These are phyloP conservation scores for Candida cerambycidarum DNA, from an alignment of 805 yeast genomes.

Conservation along the genomic window DNA sequence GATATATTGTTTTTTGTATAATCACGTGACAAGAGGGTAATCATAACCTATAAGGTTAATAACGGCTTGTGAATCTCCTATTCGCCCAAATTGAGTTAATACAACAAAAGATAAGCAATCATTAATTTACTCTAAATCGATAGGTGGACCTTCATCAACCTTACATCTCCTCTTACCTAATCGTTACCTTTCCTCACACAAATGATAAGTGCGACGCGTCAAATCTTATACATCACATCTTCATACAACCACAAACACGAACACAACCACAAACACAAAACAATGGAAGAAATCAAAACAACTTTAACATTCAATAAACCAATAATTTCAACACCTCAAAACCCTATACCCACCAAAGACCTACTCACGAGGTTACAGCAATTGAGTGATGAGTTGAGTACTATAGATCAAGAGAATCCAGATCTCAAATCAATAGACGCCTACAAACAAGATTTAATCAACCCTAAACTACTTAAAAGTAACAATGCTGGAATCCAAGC, in stretches of 20 bases:
- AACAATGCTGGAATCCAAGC: constrained; percentile 70
- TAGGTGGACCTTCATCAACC: too few species aligned
- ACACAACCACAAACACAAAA: too few species aligned
- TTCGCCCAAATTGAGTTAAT: too few species aligned
- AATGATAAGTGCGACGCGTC: constrained; percentile 9
- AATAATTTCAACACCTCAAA: constrained; percentile 55
- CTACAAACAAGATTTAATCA: constrained; percentile 53
- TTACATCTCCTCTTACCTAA: too few species aligned
- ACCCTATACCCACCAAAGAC: constrained; percentile 62
- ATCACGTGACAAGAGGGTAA: too few species aligned
- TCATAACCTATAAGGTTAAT: too few species aligned
- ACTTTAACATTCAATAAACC: constrained; percentile 21
- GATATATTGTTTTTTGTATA: too few species aligned
- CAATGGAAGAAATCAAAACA: constrained; percentile 3
- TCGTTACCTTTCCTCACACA: too few species aligned
- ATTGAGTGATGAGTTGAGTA: constrained; percentile 63
- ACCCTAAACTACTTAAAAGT: constrained; percentile 58
- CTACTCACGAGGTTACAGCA: constrained; percentile 54
- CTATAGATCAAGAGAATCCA: constrained; percentile 51
- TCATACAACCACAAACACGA: too few species aligned
- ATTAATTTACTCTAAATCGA: too few species aligned
- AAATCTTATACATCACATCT: background rate
- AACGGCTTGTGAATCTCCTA: too few species aligned
- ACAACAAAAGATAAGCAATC: too few species aligned
- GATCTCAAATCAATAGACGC: constrained; percentile 42